Percentiles rank a stretch among this genome's conserved stretches.
These are phyloP conservation scores for Cryptococcus maquisensis DNA, from an alignment of 1,284 basidiomycete genomes.

Conservation along the genomic window DNA sequence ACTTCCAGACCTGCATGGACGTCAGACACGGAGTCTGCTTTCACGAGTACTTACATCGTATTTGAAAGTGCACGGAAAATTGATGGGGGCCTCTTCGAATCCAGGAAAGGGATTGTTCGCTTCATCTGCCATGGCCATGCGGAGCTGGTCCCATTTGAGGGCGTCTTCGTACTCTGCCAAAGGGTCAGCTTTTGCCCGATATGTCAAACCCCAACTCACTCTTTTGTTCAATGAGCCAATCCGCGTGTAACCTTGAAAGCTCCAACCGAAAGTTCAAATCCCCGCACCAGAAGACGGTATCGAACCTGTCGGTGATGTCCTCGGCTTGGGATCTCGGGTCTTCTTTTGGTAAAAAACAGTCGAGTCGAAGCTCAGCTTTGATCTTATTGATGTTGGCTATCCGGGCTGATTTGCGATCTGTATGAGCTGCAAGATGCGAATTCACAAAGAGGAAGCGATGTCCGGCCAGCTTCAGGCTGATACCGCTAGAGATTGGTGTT, in stretches of 20 bases:
- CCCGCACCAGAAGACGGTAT: conserved; percentile 55
- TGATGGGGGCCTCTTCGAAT: conserved; percentile 52
- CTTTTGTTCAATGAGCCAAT: conserved; percentile 55
- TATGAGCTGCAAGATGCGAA: conserved; percentile 55
- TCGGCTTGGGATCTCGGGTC: conserved; percentile 28
- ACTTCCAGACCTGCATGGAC: conserved; percentile 45
- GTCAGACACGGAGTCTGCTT: background rate
- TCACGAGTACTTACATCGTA: conserved; percentile 39
- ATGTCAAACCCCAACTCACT: conserved; percentile 19
- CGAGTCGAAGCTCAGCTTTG: conserved; percentile 53
- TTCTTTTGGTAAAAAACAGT: conserved; percentile 51
- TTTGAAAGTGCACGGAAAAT: conserved; percentile 54
- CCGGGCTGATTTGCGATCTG: conserved; percentile 40
- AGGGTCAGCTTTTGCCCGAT: background rate
- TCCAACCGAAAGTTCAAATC: conserved; percentile 56
- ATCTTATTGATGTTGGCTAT: conserved; percentile 51
- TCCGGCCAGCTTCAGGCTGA: conserved; percentile 53
- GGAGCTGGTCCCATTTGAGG: conserved; percentile 55
- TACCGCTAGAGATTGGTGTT: conserved; percentile 36
- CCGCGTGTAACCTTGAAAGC: conserved; percentile 53
- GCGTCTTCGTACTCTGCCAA: conserved; percentile 47
- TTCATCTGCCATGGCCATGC: conserved; percentile 47
- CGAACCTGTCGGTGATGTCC: conserved; percentile 54
- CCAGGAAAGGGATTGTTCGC: conserved; percentile 45
- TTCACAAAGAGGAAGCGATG: conserved; percentile 56